Percentiles rank a stretch among this genome's conserved stretches.
Evolutionary conservation across 768 basidiomycete genomes (phyloP).

Genomic region (Boletus pseudopeckii): DNA sequence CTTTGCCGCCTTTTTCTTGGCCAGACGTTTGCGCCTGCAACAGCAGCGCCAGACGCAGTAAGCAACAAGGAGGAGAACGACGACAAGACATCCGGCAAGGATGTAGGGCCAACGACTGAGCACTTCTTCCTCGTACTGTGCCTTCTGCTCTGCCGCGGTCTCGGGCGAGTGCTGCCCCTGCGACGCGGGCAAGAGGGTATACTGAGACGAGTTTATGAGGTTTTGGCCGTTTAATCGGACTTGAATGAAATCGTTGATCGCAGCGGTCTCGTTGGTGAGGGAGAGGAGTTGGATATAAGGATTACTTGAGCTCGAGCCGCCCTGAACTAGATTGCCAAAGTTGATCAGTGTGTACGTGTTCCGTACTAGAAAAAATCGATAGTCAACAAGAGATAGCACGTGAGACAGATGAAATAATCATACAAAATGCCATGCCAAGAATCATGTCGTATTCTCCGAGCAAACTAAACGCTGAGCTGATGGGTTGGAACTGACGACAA

Average conservation of each 20-base stretch:
- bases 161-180: constrained; percentile 64
- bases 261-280: constrained; percentile 47
- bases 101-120: constrained; percentile 76
- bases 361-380: constrained; percentile 49
- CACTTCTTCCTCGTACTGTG: constrained; percentile 57
- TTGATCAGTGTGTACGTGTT: constrained; percentile 71
- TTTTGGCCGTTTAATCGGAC: constrained; percentile 59
- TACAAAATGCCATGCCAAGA: constrained; percentile 77
- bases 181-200: constrained; percentile 56
- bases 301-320: constrained; percentile 42
- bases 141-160: constrained; percentile 62
- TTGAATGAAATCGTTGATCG: constrained; percentile 64
- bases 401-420: constrained; percentile 22
- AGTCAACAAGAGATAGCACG: constrained; percentile 3
- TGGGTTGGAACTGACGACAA: constrained; percentile 67
- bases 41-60: constrained; percentile 62
- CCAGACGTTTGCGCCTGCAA: constrained; percentile 38
- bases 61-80: constrained; percentile 44
- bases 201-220: constrained; percentile 50
- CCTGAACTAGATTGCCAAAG: constrained; percentile 66
- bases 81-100: constrained; percentile 53
- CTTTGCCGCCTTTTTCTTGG: constrained; percentile 20
- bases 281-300: constrained; percentile 74
- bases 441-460: constrained; percentile 81
- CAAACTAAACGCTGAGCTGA: constrained; percentile 74